Evolutionary conservation across 2,329 filamentous ascomycete genomes (phyloP).

Genomic region (Lachnellula occidentalis): DNA sequence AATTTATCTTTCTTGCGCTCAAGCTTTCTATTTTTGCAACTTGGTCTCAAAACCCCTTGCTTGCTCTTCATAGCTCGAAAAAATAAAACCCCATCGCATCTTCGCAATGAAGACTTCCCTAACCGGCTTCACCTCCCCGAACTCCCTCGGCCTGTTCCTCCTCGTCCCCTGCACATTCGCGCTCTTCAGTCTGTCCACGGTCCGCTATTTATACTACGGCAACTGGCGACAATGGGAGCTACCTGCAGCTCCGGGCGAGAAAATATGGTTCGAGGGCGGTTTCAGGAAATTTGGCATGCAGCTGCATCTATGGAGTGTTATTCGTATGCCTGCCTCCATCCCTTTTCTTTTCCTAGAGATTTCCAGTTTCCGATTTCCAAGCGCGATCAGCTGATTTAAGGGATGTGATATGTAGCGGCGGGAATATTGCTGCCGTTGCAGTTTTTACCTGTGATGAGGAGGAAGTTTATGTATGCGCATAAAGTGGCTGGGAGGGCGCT

Average conservation of each 20-base stretch:
- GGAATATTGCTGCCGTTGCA: slow-evolving; percentile 12
- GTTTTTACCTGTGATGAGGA: slow-evolving; percentile 12
- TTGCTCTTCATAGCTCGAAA: too few species aligned
- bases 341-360: not conserved
- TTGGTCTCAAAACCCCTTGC: too few species aligned
- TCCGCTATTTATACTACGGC: not conserved
- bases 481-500: slow-evolving; percentile 3
- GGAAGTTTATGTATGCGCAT: slow-evolving; percentile 7
- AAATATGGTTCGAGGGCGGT: slow-evolving; percentile 1
- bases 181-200: slow-evolving; percentile 2
- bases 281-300: not conserved
- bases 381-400: too few species aligned
- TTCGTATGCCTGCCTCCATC: slow-evolving; percentile 7
- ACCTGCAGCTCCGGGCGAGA: slow-evolving; percentile 1
- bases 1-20: too few species aligned
- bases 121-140: slow-evolving; percentile 9
- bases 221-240: not conserved
- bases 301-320: slow-evolving; percentile 11
- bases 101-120: not conserved
- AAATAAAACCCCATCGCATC: too few species aligned
- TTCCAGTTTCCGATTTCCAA: too few species aligned
- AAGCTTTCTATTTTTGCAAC: too few species aligned
- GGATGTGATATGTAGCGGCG: slow-evolving; percentile 5
- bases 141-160: slow-evolving; percentile 3
- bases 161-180: slow-evolving; percentile 3